phyloP scores from a whole-genome alignment of 345 rosid genomes.

The Combretum micranthum region DNA sequence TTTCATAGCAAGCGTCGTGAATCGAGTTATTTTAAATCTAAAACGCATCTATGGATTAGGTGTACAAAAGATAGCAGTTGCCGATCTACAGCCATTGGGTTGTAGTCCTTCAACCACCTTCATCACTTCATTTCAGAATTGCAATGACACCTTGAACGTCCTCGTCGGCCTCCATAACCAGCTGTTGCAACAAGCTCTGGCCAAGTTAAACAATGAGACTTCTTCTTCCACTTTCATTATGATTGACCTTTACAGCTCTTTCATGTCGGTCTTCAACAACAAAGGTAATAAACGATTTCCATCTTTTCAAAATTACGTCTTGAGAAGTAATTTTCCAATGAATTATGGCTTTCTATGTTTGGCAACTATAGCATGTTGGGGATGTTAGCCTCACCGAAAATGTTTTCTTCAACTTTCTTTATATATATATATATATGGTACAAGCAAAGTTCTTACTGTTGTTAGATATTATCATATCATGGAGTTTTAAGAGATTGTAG shows the following conservation, averaged over 20 bases:
- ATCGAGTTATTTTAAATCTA: slow-evolving; percentile 38
- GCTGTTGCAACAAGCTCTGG: slow-evolving; percentile 39
- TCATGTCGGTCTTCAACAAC: slow-evolving; percentile 35
- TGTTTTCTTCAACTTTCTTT: too few species aligned
- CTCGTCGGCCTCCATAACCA: slow-evolving; percentile 44
- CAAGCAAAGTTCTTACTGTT: too few species aligned
- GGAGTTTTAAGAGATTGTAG: too few species aligned
- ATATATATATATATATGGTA: too few species aligned
- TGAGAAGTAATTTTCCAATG: too few species aligned
- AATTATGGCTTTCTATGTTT: too few species aligned
- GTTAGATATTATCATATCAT: too few species aligned
- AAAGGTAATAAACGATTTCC: slow-evolving; percentile 6
- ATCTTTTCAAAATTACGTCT: too few species aligned
- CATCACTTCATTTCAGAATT: slow-evolving; percentile 28
- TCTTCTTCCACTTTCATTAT: slow-evolving; percentile 31
- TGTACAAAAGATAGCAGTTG: slow-evolving; percentile 41
- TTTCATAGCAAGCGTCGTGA: slow-evolving; percentile 41
- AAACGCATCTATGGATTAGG: slow-evolving; percentile 48
- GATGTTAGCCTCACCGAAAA: too few species aligned
- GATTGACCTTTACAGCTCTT: slow-evolving; percentile 54
- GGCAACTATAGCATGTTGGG: too few species aligned
- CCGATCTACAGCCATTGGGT: slow-evolving; percentile 58
- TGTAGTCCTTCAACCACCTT: slow-evolving; percentile 55
- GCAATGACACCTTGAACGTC: slow-evolving; percentile 36
- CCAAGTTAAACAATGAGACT: slow-evolving; percentile 36